Percentiles rank a stretch among this genome's conserved stretches.
Evolutionary conservation across 2,329 filamentous ascomycete species (phyloP).

Genomic region (Cordyceps fumosorosea): DNA sequence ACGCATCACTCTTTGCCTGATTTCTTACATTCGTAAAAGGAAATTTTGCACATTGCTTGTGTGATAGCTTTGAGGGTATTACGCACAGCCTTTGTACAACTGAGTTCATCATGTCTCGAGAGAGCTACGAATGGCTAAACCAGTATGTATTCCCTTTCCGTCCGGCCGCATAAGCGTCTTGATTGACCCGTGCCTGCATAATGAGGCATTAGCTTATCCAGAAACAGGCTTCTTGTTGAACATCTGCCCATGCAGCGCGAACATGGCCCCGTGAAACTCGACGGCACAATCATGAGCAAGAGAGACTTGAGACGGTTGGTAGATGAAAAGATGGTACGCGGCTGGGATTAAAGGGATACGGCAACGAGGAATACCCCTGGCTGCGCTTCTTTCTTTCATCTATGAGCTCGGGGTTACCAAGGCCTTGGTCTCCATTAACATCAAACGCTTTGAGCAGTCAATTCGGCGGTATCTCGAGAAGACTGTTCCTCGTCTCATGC

Average conservation of each 20-base stretch:
- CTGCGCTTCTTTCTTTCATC: conserved; percentile 81
- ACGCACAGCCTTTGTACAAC: conserved; percentile 90
- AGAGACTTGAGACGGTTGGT: conserved; percentile 64
- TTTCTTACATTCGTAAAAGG: too few species aligned
- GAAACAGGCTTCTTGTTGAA: neutral
- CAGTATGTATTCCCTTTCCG: neutral
- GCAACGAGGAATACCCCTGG: conserved; percentile 78
- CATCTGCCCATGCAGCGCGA: neutral
- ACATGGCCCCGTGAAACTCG: conserved; percentile 59
- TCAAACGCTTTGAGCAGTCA: conserved; percentile 72
- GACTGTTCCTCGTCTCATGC: conserved; percentile 81
- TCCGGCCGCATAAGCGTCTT: too few species aligned
- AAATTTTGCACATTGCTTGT: conserved; percentile 80
- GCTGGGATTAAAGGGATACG: conserved; percentile 81
- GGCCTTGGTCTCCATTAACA: conserved; percentile 69
- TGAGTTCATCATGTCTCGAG: conserved; percentile 72
- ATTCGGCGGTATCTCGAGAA: conserved; percentile 81
- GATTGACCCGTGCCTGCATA: neutral
- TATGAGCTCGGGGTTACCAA: conserved; percentile 93
- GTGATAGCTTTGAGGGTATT: conserved; percentile 86
- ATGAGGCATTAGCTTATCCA: neutral
- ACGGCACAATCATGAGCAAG: conserved; percentile 79
- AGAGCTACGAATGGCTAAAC: conserved; percentile 70
- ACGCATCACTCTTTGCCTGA: neutral
- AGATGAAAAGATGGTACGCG: conserved; percentile 67